Evolutionary conservation across 1,284 basidiomycete genomes (phyloP), one percentile per base, ranked within the genome.

Genomic region (Caloboletus firmus): DNA sequence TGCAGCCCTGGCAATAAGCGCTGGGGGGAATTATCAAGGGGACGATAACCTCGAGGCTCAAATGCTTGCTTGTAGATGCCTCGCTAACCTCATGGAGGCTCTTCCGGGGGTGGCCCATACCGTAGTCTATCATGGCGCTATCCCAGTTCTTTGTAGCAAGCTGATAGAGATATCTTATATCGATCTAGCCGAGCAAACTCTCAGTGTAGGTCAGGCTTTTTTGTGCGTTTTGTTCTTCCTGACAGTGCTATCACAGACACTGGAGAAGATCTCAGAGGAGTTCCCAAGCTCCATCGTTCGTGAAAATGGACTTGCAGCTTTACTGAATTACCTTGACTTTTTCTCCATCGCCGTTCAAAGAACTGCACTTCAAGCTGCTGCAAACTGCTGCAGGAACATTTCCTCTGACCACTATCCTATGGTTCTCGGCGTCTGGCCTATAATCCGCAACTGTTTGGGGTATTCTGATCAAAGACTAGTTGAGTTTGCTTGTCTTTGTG

Each of bases 251-350:
- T 55, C 44, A 50, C 62, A 96, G 94, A 98, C 95, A 0, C 79
- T 98, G 76, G 94, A 97, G 75, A 98, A 98, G 76, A 95, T 98
- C 42, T 95, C 94, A 2, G 92, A 95, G 69, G 95, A 97, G 72
- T 93, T 94, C 63, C 95, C 95, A 1, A 91, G 90, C 56, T 85
- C 94, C 12, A 96, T 98, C 62, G 93, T 97, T 18, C 87, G 93
- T 48, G 95, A 97, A 75, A 93, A 92, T 49, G 95, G 95, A 37
- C 80, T 98, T 18, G 84, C 89, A 22, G 95, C 95, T 18, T 77
- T 98, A 32, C 82, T 98, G 62, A 93, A 92, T 69, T 97, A 90
- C 73, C 85, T 98, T 59, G 95, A 97, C 69, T 98, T 98, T 76
- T 97, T 98, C 75, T 95, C 93, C 12, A 97, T 95, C 61, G 92